Evolutionary conservation across 2,329 filamentous ascomycete genomes (phyloP), one percentile per base, ranked within the genome.

Genomic region (Moelleriella libera): DNA sequence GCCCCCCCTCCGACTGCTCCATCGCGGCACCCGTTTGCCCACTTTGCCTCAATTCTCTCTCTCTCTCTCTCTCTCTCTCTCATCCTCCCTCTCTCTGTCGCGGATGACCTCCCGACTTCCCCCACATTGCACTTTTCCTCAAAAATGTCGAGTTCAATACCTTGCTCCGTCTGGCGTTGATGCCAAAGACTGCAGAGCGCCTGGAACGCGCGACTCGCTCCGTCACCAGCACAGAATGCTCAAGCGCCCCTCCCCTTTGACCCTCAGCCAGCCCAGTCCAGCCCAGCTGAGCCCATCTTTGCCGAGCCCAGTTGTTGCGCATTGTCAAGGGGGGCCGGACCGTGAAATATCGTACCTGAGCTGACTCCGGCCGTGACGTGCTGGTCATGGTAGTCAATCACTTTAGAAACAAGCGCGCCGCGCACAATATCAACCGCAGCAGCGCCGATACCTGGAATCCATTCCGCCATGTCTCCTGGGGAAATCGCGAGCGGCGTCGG

Each of bases 341-440:
- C 21, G 21, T 21, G 21, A 21, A 3, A 21, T 21, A 21, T 21
- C 21, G 21, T 21, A n/a, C n/a, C 11, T 48, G 30, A 40, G 47
- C 49, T 53, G 50, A 53, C 45, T 34, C 37, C 45, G 29, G 42
- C 31, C 44, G 43, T 48, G 45, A 48, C 46, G 43, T 41, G 30
- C 41, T 55, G 43, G 44, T 48, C 45, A 50, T 56, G 50, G 43
- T 59, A 74, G 71, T 71, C 63, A 74, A 74, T 53, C 59, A 63
- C 41, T 68, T 63, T 54, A 61, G 59, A 46, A 65, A 68, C 51
- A 74, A 68, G 61, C 63, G 65, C 50, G 58, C 63, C 49, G 71
- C 71, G 49, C 67, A 69, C 50, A 60, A 52, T 28, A 55, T 70
- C 42, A 67, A 68, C 45, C 66, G 69, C 48, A 58, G 63, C 37